These are phyloP conservation scores for Phytophthora quininea DNA, from an alignment of 352 stramenopile species.

Conservation along the genomic window DNA sequence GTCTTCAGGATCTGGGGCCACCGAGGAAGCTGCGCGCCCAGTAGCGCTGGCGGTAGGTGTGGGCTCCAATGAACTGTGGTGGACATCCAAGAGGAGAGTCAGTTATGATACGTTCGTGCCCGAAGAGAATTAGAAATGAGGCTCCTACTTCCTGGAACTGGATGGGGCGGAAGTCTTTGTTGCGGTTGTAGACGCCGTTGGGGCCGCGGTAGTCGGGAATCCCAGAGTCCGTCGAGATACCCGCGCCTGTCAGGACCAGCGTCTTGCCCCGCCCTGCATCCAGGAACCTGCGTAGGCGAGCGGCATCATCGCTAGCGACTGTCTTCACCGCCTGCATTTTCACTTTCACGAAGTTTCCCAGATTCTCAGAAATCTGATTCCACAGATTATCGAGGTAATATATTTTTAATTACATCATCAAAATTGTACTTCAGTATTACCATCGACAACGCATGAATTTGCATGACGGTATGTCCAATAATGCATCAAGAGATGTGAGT, in stretches of 20 bases:
- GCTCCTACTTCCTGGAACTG: constrained; percentile 94
- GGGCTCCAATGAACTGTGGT: constrained; percentile 62
- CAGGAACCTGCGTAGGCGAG: constrained; percentile 59
- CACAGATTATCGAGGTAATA: too few relatives aligned
- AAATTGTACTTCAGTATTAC: too few relatives aligned
- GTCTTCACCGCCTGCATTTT: background rate
- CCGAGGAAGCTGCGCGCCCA: constrained; percentile 92
- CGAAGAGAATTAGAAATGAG: background rate
- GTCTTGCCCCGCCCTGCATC: constrained; percentile 55
- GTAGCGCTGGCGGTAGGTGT: constrained; percentile 90
- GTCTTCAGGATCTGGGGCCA: constrained; percentile 84
- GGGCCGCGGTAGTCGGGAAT: constrained; percentile 98
- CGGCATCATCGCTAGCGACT: constrained; percentile 29
- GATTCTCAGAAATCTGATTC: too few relatives aligned
- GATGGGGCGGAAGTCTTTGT: constrained; percentile 94
- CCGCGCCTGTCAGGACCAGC: constrained; percentile 92
- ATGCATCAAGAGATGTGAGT: too few relatives aligned
- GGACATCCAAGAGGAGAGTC: too few relatives aligned
- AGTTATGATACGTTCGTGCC: too few relatives aligned
- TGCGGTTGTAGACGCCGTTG: constrained; percentile 94
- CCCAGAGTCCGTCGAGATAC: constrained; percentile 96
- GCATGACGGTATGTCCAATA: too few relatives aligned
- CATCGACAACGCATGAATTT: too few relatives aligned
- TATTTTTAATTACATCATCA: too few relatives aligned
- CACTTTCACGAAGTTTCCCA: too few relatives aligned